phyloP scores from a whole-genome alignment of 31 red algal species.

The Porphyra umbilicalis region DNA sequence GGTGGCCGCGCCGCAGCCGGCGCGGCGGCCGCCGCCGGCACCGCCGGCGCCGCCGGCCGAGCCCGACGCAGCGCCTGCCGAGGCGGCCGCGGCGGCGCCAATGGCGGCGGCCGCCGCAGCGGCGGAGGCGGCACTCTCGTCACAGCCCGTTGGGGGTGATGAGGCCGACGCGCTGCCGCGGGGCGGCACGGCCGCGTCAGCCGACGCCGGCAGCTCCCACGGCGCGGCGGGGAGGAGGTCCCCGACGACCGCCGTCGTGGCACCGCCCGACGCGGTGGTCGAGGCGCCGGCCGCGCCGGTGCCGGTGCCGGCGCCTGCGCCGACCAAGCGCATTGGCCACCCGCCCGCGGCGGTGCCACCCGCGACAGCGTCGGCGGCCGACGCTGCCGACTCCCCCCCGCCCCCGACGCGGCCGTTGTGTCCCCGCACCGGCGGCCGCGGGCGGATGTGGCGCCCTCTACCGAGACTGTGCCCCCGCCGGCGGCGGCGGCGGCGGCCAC shows the following conservation, averaged over 20 bases:
- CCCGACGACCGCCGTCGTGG: not conserved
- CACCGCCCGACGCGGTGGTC: too few relatives aligned
- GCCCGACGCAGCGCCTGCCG: not conserved
- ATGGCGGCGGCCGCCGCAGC: not conserved
- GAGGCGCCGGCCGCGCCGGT: too few relatives aligned
- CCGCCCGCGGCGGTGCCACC: too few relatives aligned
- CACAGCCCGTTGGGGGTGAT: too few relatives aligned
- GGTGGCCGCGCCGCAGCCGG: too few relatives aligned
- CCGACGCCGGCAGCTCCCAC: not conserved
- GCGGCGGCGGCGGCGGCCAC: too few relatives aligned
- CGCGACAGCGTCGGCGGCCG: too few relatives aligned
- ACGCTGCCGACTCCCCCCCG: too few relatives aligned
- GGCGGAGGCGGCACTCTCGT: not conserved
- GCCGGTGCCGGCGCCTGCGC: too few relatives aligned
- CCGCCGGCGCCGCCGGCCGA: not conserved
- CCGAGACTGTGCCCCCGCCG: not conserved
- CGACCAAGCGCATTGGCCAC: too few relatives aligned
- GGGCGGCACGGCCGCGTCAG: not conserved
- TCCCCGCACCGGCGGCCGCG: too few relatives aligned
- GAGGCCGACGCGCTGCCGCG: not conserved
- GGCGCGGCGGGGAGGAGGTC: not conserved
- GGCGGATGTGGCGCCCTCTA: not conserved
- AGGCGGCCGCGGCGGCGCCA: not conserved
- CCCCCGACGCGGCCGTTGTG: too few relatives aligned
- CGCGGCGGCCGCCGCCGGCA: not conserved